Evolutionary conservation across 2,329 filamentous ascomycete species (phyloP), one percentile per base, ranked within the genome.

Genomic region (Dactylellina leptospora): DNA sequence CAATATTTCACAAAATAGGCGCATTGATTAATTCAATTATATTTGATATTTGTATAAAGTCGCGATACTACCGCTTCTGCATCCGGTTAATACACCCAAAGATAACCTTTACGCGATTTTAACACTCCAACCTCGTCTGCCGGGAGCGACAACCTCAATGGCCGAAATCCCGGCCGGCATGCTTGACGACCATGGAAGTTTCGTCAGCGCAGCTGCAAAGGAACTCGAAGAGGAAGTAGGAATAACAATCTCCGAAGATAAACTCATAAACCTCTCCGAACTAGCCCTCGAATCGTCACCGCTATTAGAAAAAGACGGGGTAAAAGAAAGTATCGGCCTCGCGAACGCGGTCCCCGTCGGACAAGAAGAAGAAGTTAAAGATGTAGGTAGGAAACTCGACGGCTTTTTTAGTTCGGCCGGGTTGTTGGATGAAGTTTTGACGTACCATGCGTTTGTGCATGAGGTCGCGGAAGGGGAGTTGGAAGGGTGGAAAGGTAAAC

Each of bases 181-280:
- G 85, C 82, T 87, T 1, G 84, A 86, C 75, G 82, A 82, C 58
- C 77, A 80, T 11, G 84, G 83, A 0, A 83, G 80, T 25, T 88
- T 88, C 76, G 81, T 82, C 10, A 86, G 86, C 22, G 81, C 82
- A 0, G 86, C 86, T 1, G 86, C 86, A 1, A 82, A 81, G 75
- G 86, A 88, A 80, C 86, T 88, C 8, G 73, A 84, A 70, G 86
- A 88, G 79, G 86, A 88, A 78, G 80, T 87, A 1, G 85, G 84
- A 11, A 76, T 88, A 9, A 81, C 80, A 51, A 86, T 88, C 36
- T 78, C 79, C 6, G 80, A 82, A 53, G 77, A 80, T 3, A 79
- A 84, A 69, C 77, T 88, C 42, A 80, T 77, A 1, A 84, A 83
- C 69, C 76, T 88, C 55, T 86, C 82, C 66, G 83, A 86, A 13